These are phyloP conservation scores for Solioccasus polychromus DNA, from an alignment of 768 basidiomycete genomes.

Conservation along the genomic window DNA sequence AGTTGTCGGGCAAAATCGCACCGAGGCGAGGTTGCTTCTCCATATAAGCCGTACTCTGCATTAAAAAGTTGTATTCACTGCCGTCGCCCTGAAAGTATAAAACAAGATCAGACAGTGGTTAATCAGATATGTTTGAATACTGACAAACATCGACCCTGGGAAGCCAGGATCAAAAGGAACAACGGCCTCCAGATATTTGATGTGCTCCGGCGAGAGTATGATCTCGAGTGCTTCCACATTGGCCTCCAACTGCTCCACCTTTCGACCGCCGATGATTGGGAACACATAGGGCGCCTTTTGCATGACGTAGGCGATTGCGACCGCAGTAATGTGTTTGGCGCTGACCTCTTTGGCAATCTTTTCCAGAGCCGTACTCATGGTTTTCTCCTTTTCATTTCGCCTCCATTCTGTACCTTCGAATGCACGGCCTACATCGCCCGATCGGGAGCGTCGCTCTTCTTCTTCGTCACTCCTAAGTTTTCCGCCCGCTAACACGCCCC, in stretches of 20 bases:
- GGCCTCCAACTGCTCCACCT: constrained; percentile 40
- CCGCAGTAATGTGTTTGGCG: constrained; percentile 31
- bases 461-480: constrained; percentile 32
- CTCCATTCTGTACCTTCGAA: constrained; percentile 26
- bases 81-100: constrained; percentile 27
- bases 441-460: constrained; percentile 23
- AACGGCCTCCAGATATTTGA: constrained; percentile 36
- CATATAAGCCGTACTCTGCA: constrained; percentile 13
- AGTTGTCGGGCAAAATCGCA: constrained; percentile 8
- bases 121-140: constrained; percentile 7
- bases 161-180: constrained; percentile 41
- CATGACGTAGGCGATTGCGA: constrained; percentile 45
- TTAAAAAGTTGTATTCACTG: constrained; percentile 12
- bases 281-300: constrained; percentile 46
- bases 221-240: constrained; percentile 45
- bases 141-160: constrained; percentile 32
- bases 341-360: constrained; percentile 40
- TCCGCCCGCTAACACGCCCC: constrained; percentile 32
- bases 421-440: constrained; percentile 40
- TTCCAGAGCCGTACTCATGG: constrained; percentile 36
- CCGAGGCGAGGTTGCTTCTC: constrained; percentile 21
- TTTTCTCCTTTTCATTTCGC: constrained; percentile 33
- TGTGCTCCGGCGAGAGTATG: constrained; percentile 36
- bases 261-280: constrained; percentile 42
- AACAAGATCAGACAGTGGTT: background rate